Base-by-base conservation (phyloP, 768 basidiomycete genomes). In the Coprinopsis strossmayeri region DNA sequence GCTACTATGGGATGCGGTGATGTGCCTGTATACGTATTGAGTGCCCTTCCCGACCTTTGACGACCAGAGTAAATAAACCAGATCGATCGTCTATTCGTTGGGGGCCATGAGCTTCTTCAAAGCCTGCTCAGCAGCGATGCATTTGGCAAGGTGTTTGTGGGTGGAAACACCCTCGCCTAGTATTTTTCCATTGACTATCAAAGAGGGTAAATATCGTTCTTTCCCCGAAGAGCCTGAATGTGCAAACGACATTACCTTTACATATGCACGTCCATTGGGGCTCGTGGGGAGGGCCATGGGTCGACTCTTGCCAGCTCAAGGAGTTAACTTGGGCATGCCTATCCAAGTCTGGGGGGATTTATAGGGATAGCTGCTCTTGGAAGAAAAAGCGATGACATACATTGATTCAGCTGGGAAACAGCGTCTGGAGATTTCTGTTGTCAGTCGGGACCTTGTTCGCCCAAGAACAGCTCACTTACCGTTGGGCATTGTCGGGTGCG, bases 261-360 rank as follows among this genome's bases (percentile, higher is more conserved):
- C 82, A 85, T 3, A 72, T 54, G 2, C 67, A 72, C 1, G 69
- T 81, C 83, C 83, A 86, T 32, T 61, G 57, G 4, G 73, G 75
- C 2, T 61, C 63, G 46, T 81, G 70, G 11, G 61, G 63, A 0
- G 69, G 67, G 0, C 81, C 82, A 9, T 61, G 61, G 3, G 55
- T 59, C 0, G 64, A 67, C 39, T 82, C 78, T 18, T 68, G 57
- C 81, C 82, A 87, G 55, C 72, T 79, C 24, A 85, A 68, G 24
- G 74, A 57, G 15, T 72, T 49, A 28, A 68, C 57, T 27, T 64
- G 64, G 12, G 67, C 65, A 34, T 60, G 64, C n/a, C 62, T 64
- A 59, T 83, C 81, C 21, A 87, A 67, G 61, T 80, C 84, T 84
- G 49, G 40, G 46, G 34, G 18, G 28, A 25, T 28, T 37, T 30